These are phyloP conservation scores for Verticillium tricorpus DNA, from an alignment of 2,329 filamentous ascomycete genomes.

Conservation along the genomic window DNA sequence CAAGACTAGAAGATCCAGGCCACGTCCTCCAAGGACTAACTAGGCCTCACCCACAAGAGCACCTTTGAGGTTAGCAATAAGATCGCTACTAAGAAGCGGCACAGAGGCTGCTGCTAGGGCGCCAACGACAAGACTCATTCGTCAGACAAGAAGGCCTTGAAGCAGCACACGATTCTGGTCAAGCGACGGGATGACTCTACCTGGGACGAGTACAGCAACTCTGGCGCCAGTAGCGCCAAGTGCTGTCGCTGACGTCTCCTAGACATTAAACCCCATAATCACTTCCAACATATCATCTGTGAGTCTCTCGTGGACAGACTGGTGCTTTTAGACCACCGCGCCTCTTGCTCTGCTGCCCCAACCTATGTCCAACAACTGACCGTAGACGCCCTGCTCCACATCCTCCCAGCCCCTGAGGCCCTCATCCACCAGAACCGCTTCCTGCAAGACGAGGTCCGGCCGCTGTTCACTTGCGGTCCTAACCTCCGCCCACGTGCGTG, in stretches of 20 bases:
- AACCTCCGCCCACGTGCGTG: slow-evolving; percentile 6
- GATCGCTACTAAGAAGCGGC: not conserved
- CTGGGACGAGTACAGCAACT: not conserved
- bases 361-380: not conserved
- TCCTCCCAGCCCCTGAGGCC: slow-evolving; percentile 5
- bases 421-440: slow-evolving; percentile 6
- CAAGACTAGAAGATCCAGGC: slow-evolving; percentile 2
- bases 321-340: not conserved
- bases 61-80: not conserved
- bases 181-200: not conserved
- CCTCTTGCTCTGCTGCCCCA: not conserved
- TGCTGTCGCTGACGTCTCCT: not conserved
- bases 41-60: not conserved
- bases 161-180: slow-evolving; percentile 7
- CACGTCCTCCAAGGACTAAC: not conserved
- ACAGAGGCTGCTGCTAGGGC: not conserved
- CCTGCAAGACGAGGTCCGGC: slow-evolving; percentile 1
- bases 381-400: slow-evolving; percentile 8
- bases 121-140: not conserved
- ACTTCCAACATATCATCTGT: slow-evolving; percentile 13
- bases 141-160: slow-evolving; percentile 4
- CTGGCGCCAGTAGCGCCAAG: not conserved
- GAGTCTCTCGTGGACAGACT: not conserved
- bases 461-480: slow-evolving; percentile 3
- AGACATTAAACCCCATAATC: slow-evolving; percentile 5